Percentiles rank a stretch among this genome's conserved stretches.
Evolutionary conservation across 768 basidiomycete species (phyloP).

Genomic region (Trametopsis cervina): DNA sequence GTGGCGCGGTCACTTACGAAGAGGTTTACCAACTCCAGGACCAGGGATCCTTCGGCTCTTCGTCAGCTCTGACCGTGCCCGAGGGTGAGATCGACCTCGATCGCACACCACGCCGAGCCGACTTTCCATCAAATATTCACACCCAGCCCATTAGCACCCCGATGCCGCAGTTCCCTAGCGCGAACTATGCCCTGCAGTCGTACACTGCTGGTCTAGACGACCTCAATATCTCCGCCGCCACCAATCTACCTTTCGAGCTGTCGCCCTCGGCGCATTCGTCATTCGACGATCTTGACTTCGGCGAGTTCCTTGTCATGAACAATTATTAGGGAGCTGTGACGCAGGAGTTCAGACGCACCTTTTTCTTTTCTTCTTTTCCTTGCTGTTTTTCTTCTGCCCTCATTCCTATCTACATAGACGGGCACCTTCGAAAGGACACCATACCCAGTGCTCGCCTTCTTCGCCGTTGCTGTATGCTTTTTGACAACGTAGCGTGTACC

Average conservation of each 20-base stretch:
- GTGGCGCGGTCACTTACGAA: background rate
- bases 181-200: constrained; percentile 16
- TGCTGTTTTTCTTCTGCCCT: too few species aligned
- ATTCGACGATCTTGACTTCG: constrained; percentile 17
- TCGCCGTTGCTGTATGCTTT: too few species aligned
- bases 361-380: background rate
- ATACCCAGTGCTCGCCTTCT: too few species aligned
- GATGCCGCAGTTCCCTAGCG: background rate
- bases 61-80: background rate
- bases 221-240: constrained; percentile 15
- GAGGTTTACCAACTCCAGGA: background rate
- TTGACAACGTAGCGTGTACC: too few species aligned
- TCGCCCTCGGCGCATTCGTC: too few species aligned
- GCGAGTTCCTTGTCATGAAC: constrained; percentile 13
- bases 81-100: constrained; percentile 17
- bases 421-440: too few species aligned
- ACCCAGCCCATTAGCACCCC: background rate
- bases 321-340: background rate
- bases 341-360: background rate
- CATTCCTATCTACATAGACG: too few species aligned
- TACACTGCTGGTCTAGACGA: constrained; percentile 19
- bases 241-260: constrained; percentile 13
- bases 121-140: constrained; percentile 17
- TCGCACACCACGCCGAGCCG: constrained; percentile 14
- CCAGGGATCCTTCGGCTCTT: background rate